Conservation (phyloP, 495 filamentous ascomycete genomes). For the Lasiosphaeria ovina region DNA sequence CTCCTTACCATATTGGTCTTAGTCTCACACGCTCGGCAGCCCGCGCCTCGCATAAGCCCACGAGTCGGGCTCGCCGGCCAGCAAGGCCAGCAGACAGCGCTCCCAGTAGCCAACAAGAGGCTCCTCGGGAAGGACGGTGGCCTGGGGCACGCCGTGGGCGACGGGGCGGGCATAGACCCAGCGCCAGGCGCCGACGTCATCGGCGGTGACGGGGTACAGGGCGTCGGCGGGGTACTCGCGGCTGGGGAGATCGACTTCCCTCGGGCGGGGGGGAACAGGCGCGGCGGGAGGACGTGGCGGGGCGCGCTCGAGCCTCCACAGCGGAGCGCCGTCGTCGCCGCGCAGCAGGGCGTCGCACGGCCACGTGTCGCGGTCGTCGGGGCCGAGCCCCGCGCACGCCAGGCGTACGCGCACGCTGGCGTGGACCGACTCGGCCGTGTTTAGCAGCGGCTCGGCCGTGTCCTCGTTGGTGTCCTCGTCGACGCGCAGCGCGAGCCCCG, state of each 20-base stretch:
- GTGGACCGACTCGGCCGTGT: conserved; percentile 30
- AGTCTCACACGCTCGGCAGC: background rate
- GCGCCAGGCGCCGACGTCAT: conserved; percentile 23
- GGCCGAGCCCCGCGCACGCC: conserved; percentile 25
- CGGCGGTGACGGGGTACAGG: conserved; percentile 25
- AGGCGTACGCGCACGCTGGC: conserved; percentile 25
- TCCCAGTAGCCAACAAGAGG: conserved; percentile 36
- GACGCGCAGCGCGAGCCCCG: conserved; percentile 25
- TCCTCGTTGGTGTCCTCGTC: conserved; percentile 34
- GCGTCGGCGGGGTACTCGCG: conserved; percentile 19
- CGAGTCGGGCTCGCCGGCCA: conserved; percentile 27
- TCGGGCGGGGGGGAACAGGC: background rate
- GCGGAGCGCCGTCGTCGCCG: background rate
- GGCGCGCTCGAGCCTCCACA: conserved; percentile 23
- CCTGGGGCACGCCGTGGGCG: conserved; percentile 22
- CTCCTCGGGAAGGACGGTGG: conserved; percentile 27
- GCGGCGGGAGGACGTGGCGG: too few species aligned
- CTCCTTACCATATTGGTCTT: background rate
- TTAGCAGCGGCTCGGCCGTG: conserved; percentile 29
- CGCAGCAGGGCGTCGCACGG: conserved; percentile 20
- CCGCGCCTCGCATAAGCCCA: conserved; percentile 28
- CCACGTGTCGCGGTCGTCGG: conserved; percentile 30
- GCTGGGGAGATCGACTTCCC: conserved; percentile 6
- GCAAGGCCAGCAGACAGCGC: conserved; percentile 25
- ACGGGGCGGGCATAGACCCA: conserved; percentile 26